Percentiles rank a stretch among this genome's conserved stretches.
phyloP scores from a whole-genome alignment of 306 rosid genomes.

The Lathyrus aphaca region DNA sequence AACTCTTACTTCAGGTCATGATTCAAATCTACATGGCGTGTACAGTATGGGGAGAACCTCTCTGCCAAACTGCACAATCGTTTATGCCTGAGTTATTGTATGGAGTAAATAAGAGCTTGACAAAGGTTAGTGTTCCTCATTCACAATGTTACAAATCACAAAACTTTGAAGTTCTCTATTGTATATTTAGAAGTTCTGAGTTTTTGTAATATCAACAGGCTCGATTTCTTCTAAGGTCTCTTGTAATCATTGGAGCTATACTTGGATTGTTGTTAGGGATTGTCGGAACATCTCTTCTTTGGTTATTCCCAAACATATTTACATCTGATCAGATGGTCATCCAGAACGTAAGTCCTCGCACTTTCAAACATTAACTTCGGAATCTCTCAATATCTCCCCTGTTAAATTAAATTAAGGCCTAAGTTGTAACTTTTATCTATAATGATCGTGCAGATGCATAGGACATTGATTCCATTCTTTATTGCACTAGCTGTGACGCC shows the following conservation, averaged over 20 bases:
- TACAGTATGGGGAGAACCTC: slow-evolving; percentile 54
- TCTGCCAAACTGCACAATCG: slow-evolving; percentile 44
- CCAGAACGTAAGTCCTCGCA: slow-evolving; percentile 60
- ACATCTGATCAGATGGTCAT: slow-evolving; percentile 70
- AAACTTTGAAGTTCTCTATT: background rate
- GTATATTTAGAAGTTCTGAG: background rate
- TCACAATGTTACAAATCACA: slow-evolving; percentile 4
- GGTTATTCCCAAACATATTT: slow-evolving; percentile 69
- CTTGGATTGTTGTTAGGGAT: slow-evolving; percentile 69
- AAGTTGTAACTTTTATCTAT: slow-evolving; percentile 11
- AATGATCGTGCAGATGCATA: slow-evolving; percentile 69
- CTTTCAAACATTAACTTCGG: background rate
- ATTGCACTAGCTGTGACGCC: slow-evolving; percentile 71
- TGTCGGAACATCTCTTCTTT: slow-evolving; percentile 60
- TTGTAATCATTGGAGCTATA: slow-evolving; percentile 65
- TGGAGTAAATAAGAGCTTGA: slow-evolving; percentile 38
- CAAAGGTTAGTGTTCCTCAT: slow-evolving; percentile 37
- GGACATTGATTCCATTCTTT: slow-evolving; percentile 70
- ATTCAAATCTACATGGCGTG: slow-evolving; percentile 48
- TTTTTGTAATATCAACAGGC: slow-evolving; percentile 33
- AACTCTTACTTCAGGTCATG: slow-evolving; percentile 46
- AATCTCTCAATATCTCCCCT: background rate
- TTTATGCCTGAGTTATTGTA: slow-evolving; percentile 48
- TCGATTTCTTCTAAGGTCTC: slow-evolving; percentile 55
- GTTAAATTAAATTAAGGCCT: background rate